Conservation (phyloP, 257 asterid genomes). For the Phtheirospermum japonicum region DNA sequence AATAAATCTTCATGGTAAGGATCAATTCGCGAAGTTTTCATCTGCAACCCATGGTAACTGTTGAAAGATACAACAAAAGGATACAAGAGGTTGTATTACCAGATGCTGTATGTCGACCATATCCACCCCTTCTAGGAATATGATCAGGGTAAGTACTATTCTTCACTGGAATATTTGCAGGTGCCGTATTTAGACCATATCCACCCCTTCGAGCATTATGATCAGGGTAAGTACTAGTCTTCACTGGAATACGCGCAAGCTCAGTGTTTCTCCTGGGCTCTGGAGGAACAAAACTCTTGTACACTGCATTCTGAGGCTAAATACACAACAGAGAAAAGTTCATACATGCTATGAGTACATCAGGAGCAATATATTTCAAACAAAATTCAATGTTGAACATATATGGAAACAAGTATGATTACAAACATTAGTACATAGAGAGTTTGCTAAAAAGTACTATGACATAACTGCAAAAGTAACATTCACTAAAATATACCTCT, state of each 20-base stretch:
- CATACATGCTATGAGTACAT: neutral
- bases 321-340: constrained; percentile 23
- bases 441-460: neutral
- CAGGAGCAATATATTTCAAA: constrained; percentile 1
- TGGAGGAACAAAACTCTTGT: constrained; percentile 42
- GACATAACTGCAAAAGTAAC: neutral
- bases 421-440: neutral
- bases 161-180: constrained; percentile 26
- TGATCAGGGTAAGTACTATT: constrained; percentile 46
- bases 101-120: constrained; percentile 47
- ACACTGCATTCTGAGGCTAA: constrained; percentile 53
- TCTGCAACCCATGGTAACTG: neutral
- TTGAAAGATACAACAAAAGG: constrained; percentile 2
- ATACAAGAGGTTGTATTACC: constrained; percentile 45
- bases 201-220: constrained; percentile 59
- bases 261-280: constrained; percentile 41
- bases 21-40: constrained; percentile 3
- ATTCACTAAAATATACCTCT: constrained; percentile 28
- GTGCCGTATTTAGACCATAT: constrained; percentile 42
- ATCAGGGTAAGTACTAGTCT: constrained; percentile 44
- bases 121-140: constrained; percentile 52
- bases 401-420: constrained; percentile 5
- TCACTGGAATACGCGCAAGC: constrained; percentile 28
- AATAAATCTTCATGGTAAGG: neutral
- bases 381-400: constrained; percentile 12